A percentile compares a stretch with the other conserved stretches of the same genome.
Evolutionary conservation across 78 protist genomes (phyloP).

Genomic region (Speleostelium caveatum): DNA sequence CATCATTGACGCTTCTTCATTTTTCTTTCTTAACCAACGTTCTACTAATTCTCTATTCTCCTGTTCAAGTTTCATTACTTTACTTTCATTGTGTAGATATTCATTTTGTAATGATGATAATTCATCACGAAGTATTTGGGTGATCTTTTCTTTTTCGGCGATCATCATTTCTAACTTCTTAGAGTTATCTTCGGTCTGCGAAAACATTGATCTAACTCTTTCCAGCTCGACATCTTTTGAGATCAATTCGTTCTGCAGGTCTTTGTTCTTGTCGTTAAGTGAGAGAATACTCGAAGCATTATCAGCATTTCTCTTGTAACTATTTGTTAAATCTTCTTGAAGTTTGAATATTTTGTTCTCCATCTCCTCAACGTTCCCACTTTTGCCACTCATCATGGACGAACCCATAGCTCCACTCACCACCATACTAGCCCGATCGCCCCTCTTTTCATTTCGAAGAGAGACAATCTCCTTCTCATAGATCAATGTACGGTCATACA

Average conservation of each 20-base stretch:
- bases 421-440: background rate
- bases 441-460: constrained; percentile 49
- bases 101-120: constrained; percentile 56
- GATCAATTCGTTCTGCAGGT: constrained; percentile 56
- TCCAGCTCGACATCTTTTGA: constrained; percentile 67
- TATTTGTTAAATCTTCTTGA: constrained; percentile 72
- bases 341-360: constrained; percentile 60
- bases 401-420: background rate
- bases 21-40: constrained; percentile 75
- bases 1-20: constrained; percentile 76
- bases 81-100: constrained; percentile 54
- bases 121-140: constrained; percentile 63
- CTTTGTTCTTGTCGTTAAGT: constrained; percentile 58
- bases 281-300: constrained; percentile 40
- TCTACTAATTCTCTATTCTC: constrained; percentile 60
- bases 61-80: constrained; percentile 58
- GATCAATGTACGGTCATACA: constrained; percentile 23
- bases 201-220: constrained; percentile 13
- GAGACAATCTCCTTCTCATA: constrained; percentile 67
- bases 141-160: constrained; percentile 55
- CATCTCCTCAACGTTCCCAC: constrained; percentile 54
- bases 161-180: constrained; percentile 44
- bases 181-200: constrained; percentile 8
- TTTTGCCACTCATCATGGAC: background rate
- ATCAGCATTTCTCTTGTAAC: constrained; percentile 72